Evolutionary conservation across 164 flowering plant genomes (phyloP).

Genomic region (Amborella trichopoda): DNA sequence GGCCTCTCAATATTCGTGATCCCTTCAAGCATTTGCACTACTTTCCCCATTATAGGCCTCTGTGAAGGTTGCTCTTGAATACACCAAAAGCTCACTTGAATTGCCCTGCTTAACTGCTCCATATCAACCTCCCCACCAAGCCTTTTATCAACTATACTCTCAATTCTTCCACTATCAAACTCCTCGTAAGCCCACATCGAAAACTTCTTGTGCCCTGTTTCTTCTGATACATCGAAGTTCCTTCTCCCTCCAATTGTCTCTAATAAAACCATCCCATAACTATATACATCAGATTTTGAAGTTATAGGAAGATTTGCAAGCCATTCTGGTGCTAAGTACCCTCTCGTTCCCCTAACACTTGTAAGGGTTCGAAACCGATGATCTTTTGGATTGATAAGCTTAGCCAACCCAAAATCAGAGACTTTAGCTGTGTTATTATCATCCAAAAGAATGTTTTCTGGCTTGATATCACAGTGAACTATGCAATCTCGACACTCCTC

Average conservation of each 20-base stretch:
- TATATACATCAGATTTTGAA: slow-evolving; percentile 69
- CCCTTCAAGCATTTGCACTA: slow-evolving; percentile 33
- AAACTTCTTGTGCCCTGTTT: slow-evolving; percentile 44
- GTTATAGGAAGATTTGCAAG: slow-evolving; percentile 77
- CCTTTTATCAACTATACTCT: slow-evolving; percentile 17
- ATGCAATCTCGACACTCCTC: slow-evolving; percentile 89
- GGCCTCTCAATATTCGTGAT: slow-evolving; percentile 17
- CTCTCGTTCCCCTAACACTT: slow-evolving; percentile 68
- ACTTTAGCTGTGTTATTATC: slow-evolving; percentile 62
- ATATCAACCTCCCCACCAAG: slow-evolving; percentile 14
- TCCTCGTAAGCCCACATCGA: slow-evolving; percentile 76
- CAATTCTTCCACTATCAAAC: slow-evolving; percentile 49
- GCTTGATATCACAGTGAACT: slow-evolving; percentile 81
- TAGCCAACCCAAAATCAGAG: slow-evolving; percentile 77
- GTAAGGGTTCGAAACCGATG: slow-evolving; percentile 47
- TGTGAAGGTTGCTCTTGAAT: slow-evolving; percentile 30
- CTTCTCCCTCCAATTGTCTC: slow-evolving; percentile 72
- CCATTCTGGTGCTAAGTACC: slow-evolving; percentile 88
- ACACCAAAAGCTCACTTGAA: slow-evolving; percentile 30
- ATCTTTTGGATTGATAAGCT: slow-evolving; percentile 52
- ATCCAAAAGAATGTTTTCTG: slow-evolving; percentile 77
- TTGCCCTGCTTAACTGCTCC: slow-evolving; percentile 14
- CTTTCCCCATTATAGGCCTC: slow-evolving; percentile 28
- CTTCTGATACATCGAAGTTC: slow-evolving; percentile 60
- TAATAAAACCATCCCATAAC: slow-evolving; percentile 76